Evolutionary conservation across 768 basidiomycete genomes (phyloP).

Genomic region (Macrolepiota fuliginosa): DNA sequence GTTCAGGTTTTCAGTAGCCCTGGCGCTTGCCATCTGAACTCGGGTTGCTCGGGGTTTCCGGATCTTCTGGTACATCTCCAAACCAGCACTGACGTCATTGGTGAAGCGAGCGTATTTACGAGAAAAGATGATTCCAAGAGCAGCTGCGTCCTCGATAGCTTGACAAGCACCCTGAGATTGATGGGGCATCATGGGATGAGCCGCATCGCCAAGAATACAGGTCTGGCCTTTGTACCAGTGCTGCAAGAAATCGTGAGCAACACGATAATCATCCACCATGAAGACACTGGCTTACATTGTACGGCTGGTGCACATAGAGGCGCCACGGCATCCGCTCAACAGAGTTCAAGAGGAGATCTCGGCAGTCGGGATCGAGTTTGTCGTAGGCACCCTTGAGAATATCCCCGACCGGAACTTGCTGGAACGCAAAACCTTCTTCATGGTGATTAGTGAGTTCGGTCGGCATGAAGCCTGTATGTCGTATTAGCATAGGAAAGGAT

Average conservation of each 20-base stretch:
- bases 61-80: slow-evolving; percentile 25
- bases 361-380: slow-evolving; percentile 28
- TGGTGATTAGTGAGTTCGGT: slow-evolving; percentile 30
- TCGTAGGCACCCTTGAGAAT: slow-evolving; percentile 26
- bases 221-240: slow-evolving; percentile 25
- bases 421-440: slow-evolving; percentile 29
- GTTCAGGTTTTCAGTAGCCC: slow-evolving; percentile 29
- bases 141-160: slow-evolving; percentile 30
- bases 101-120: slow-evolving; percentile 23
- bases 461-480: slow-evolving; percentile 27
- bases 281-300: slow-evolving; percentile 16
- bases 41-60: slow-evolving; percentile 29
- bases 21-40: slow-evolving; percentile 25
- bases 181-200: slow-evolving; percentile 31
- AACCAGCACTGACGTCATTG: slow-evolving; percentile 21
- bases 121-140: slow-evolving; percentile 29
- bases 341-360: slow-evolving; percentile 25
- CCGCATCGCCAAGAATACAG: slow-evolving; percentile 27
- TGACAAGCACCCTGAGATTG: slow-evolving; percentile 29
- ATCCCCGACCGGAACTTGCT: slow-evolving; percentile 28
- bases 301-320: slow-evolving; percentile 32
- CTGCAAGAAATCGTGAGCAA: slow-evolving; percentile 11
- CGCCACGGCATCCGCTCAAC: slow-evolving; percentile 33
- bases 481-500: not conserved
- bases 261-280: not conserved